phyloP scores from a whole-genome alignment of 768 basidiomycete genomes.

The Suillus subluteus region DNA sequence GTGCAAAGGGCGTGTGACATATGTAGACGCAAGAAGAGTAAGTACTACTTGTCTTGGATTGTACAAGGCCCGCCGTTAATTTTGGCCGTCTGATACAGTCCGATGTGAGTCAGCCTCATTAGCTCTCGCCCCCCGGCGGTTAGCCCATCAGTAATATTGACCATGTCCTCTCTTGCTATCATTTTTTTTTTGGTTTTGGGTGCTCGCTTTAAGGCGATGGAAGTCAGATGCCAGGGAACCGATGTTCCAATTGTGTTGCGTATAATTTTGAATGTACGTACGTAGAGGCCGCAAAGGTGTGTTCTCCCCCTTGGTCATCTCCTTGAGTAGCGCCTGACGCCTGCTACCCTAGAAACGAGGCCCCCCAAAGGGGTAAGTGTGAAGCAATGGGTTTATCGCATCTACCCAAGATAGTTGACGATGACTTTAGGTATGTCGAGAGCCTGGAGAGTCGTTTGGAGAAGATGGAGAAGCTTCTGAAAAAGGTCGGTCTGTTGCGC shows the following conservation, averaged over 20 bases:
- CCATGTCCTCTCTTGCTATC: not conserved
- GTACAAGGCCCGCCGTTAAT: conserved; percentile 12
- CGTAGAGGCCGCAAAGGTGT: conserved; percentile 56
- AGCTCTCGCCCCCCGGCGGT: conserved; percentile 2
- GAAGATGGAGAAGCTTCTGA: conserved; percentile 65
- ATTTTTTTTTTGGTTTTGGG: not conserved
- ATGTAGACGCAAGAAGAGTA: conserved; percentile 84
- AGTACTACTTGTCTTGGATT: conserved; percentile 22
- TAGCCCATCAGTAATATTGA: not conserved
- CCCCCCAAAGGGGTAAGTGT: conserved; percentile 38
- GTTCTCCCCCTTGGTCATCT: conserved; percentile 5
- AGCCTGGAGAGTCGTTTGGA: conserved; percentile 62
- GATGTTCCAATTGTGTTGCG: conserved; percentile 59
- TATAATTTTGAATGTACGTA: conserved; percentile 58
- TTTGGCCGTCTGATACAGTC: conserved; percentile 42
- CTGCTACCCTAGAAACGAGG: conserved; percentile 41
- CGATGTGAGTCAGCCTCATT: conserved; percentile 52
- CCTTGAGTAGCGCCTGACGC: not conserved
- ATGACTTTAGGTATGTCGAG: conserved; percentile 55
- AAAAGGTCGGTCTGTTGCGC: conserved; percentile 41
- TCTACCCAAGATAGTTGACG: not conserved
- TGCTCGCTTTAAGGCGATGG: conserved; percentile 52
- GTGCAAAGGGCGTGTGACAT: conserved; percentile 83
- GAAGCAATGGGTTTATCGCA: not conserved
- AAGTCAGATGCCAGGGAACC: conserved; percentile 55